These are phyloP conservation scores for Saccharomyces mikatae DNA, from an alignment of 805 yeast species.

Conservation along the genomic window DNA sequence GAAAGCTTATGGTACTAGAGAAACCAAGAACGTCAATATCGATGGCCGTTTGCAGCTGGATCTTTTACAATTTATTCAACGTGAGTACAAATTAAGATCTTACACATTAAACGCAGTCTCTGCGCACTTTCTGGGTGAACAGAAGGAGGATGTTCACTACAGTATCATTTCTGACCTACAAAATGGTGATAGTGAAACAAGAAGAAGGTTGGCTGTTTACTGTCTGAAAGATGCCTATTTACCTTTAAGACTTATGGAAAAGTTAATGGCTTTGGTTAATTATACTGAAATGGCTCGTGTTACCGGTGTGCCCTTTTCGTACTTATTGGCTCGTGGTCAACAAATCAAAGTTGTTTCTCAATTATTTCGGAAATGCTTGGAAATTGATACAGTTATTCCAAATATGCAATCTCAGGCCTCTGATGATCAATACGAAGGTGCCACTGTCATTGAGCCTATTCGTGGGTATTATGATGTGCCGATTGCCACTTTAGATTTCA, in stretches of 20 bases:
- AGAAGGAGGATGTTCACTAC: constrained; percentile 96
- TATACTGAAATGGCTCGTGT: constrained; percentile 99
- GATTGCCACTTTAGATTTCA: constrained; percentile 95
- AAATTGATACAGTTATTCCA: constrained; percentile 82
- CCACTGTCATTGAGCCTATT: constrained; percentile 94
- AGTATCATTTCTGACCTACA: constrained; percentile 92
- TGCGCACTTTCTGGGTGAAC: constrained; percentile 88
- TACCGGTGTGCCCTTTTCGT: constrained; percentile 96
- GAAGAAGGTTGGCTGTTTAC: constrained; percentile 92
- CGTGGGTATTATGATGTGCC: constrained; percentile 97
- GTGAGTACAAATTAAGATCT: constrained; percentile 91
- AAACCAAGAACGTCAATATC: constrained; percentile 80
- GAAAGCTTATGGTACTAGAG: constrained; percentile 93
- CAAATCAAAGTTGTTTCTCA: constrained; percentile 97
- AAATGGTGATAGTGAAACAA: constrained; percentile 83
- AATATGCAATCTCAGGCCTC: constrained; percentile 72
- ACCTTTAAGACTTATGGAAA: constrained; percentile 81
- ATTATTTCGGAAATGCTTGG: constrained; percentile 83
- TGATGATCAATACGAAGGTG: constrained; percentile 96
- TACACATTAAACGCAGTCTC: constrained; percentile 93
- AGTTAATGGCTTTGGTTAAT: constrained; percentile 91
- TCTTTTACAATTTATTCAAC: constrained; percentile 81
- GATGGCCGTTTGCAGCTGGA: constrained; percentile 96
- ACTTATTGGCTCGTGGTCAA: constrained; percentile 84
- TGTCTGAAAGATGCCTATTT: constrained; percentile 94